Conservation (phyloP, 2,329 filamentous ascomycete species). For the Diaporthe caulivora region DNA sequence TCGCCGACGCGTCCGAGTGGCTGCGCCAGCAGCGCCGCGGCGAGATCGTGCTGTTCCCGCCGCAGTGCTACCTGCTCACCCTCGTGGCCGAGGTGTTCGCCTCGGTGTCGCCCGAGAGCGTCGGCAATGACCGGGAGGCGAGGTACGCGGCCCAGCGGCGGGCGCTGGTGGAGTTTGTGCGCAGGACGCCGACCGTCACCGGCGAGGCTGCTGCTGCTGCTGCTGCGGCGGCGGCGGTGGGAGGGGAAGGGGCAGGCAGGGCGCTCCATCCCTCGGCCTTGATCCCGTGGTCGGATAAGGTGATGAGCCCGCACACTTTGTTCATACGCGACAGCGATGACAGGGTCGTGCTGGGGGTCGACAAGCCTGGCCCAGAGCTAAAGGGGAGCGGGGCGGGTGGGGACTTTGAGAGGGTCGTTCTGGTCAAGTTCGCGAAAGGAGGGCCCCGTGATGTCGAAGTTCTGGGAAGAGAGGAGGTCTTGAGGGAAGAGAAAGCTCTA, state of each 20-base stretch:
- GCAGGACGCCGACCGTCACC: conserved; percentile 51
- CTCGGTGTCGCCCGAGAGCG: conserved; percentile 46
- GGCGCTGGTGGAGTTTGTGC: conserved; percentile 66
- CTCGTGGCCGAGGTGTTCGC: conserved; percentile 68
- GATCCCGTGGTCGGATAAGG: conserved; percentile 71
- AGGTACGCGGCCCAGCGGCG: conserved; percentile 62
- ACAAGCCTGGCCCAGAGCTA: conserved; percentile 69
- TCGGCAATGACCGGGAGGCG: conserved; percentile 43
- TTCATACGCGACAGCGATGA: conserved; percentile 59
- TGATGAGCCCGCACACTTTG: conserved; percentile 68
- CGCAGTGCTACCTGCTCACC: conserved; percentile 82
- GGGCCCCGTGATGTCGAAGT: conserved; percentile 68
- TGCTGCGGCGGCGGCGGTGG: too few relatives aligned
- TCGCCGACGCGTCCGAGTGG: conserved; percentile 79
- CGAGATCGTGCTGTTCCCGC: conserved; percentile 88
- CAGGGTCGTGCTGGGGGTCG: conserved; percentile 66
- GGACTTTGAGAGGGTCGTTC: conserved; percentile 69
- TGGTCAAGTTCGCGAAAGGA: conserved; percentile 65
- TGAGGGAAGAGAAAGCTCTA: conserved; percentile 58
- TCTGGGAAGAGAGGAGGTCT: conserved; percentile 60
- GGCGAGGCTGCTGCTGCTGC: neutral
- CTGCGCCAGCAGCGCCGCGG: conserved; percentile 71
- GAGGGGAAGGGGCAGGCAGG: conserved; percentile 48
- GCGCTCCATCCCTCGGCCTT: conserved; percentile 53
- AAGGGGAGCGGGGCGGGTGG: conserved; percentile 61